Evolutionary conservation across 2,329 filamentous ascomycete genomes (phyloP).

Genomic region (Aspergillus sergii): DNA sequence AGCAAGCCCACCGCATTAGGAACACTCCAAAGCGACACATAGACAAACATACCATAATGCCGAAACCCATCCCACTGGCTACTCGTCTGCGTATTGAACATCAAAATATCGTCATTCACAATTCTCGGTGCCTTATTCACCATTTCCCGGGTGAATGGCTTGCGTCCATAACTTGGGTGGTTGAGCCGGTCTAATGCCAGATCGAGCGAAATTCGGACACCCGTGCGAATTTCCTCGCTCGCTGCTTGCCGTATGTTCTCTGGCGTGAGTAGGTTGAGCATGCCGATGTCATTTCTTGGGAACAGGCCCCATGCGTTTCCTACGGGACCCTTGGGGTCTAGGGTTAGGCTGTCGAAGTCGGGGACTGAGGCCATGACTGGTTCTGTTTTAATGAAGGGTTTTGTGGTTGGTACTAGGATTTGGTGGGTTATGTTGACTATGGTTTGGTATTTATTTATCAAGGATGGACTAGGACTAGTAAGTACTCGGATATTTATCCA

Average conservation of each 20-base stretch:
- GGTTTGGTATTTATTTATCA: neutral
- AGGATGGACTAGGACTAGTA: neutral
- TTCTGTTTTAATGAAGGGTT: neutral
- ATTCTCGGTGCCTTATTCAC: constrained; percentile 54
- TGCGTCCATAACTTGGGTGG: constrained; percentile 58
- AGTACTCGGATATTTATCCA: constrained; percentile 13
- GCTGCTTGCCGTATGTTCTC: constrained; percentile 44
- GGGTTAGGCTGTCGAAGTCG: constrained; percentile 51
- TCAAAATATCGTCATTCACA: constrained; percentile 64
- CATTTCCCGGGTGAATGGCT: constrained; percentile 58
- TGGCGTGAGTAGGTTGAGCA: constrained; percentile 58
- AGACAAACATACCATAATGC: constrained; percentile 33
- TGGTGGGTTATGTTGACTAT: neutral
- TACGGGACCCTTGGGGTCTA: constrained; percentile 52
- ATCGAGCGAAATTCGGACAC: constrained; percentile 57
- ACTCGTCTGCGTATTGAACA: constrained; percentile 61
- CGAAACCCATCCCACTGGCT: constrained; percentile 54
- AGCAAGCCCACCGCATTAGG: neutral
- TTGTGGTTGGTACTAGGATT: neutral
- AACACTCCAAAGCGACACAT: constrained; percentile 8
- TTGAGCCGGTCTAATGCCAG: constrained; percentile 60
- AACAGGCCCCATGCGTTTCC: constrained; percentile 62
- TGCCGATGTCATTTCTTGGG: constrained; percentile 54
- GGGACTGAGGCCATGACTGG: constrained; percentile 13
- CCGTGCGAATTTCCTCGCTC: constrained; percentile 48